phyloP scores from a whole-genome alignment of 1,139 yeast genomes.

The Yarrowia galli region DNA sequence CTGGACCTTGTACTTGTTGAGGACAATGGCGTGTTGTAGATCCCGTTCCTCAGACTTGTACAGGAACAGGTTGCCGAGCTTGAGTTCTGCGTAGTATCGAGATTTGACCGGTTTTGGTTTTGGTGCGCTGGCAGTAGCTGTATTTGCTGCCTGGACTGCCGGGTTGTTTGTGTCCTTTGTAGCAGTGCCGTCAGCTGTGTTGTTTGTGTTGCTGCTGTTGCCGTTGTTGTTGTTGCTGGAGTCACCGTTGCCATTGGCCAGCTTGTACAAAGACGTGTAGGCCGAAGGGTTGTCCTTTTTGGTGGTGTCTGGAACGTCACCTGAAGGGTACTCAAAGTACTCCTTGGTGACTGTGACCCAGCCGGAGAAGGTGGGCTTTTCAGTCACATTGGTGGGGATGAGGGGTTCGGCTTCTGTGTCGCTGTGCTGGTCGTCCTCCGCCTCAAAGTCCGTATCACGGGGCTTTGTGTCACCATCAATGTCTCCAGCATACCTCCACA shows the following conservation, averaged over 20 bases:
- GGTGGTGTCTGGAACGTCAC: conserved; percentile 45
- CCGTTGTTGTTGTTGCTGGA: neutral
- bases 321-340: conserved; percentile 59
- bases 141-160: conserved; percentile 9
- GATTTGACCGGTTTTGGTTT: conserved; percentile 40
- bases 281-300: conserved; percentile 59
- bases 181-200: neutral
- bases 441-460: conserved; percentile 43
- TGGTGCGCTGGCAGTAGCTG: conserved; percentile 18
- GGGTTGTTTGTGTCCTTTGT: conserved; percentile 11
- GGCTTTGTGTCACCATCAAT: conserved; percentile 4
- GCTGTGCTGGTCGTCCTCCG: conserved; percentile 40
- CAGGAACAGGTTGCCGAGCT: conserved; percentile 85
- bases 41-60: conserved; percentile 71
- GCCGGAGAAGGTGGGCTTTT: conserved; percentile 69
- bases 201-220: neutral
- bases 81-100: conserved; percentile 54
- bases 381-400: conserved; percentile 40
- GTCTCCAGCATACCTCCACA: conserved; percentile 33
- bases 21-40: conserved; percentile 79
- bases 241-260: conserved; percentile 51
- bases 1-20: conserved; percentile 71
- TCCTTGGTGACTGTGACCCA: conserved; percentile 87
- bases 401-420: conserved; percentile 15
- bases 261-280: conserved; percentile 64